Conservation (phyloP, 148 eudicot species). For the Rhododendron kiyosumense region DNA sequence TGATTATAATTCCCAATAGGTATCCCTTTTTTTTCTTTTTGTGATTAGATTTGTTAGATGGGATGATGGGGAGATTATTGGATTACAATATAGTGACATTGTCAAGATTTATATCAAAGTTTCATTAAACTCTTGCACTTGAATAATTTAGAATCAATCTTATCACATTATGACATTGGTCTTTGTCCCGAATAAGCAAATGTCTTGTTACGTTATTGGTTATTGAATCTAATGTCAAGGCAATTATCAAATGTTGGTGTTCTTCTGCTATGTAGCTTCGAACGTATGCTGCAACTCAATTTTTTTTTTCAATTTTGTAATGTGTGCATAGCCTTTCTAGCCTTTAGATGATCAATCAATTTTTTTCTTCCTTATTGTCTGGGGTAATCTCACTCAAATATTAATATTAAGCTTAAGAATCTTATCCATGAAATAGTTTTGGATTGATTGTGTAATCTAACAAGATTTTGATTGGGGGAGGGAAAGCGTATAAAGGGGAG, state of each 20-base stretch:
- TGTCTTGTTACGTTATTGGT: neutral
- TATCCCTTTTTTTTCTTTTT: neutral
- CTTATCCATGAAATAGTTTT: neutral
- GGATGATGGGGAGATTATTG: neutral
- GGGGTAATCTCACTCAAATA: neutral
- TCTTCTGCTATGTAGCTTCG: neutral
- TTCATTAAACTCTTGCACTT: neutral
- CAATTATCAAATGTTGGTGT: neutral
- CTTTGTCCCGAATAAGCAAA: neutral
- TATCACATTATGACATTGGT: neutral
- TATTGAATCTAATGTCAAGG: neutral
- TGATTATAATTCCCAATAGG: neutral
- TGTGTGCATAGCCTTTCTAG: neutral
- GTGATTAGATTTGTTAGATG: neutral
- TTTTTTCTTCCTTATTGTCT: neutral
- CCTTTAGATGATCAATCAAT: neutral
- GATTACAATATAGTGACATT: neutral
- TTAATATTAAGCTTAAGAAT: neutral
- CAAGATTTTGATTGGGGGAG: neutral
- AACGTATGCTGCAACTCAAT: no score
- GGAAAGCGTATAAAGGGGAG: neutral
- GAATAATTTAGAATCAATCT: neutral
- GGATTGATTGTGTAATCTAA: neutral
- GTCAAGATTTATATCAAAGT: neutral
- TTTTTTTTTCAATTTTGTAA: no score